Evolutionary conservation across 1,139 yeast genomes (phyloP), one percentile per base, ranked within the genome.

Genomic region (Candida sojae): DNA sequence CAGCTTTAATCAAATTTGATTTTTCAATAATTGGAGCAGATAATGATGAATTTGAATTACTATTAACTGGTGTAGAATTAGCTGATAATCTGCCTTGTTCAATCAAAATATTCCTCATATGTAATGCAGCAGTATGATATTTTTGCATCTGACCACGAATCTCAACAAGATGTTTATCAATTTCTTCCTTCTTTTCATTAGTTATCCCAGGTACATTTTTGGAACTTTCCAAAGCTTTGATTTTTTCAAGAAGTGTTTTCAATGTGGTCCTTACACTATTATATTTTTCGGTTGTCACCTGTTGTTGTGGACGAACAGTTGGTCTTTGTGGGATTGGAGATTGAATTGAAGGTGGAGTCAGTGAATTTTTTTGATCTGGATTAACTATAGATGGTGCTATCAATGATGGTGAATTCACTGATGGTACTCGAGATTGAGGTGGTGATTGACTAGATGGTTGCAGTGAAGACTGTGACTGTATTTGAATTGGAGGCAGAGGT

Each of bases 231-330:
- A 67, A 54, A 29, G 54, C 59, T 44, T 66, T 63, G 25, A 66
- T 60, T 52, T 75, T 79, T 35, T 75, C 68, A 44, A 75, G 77
- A 48, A 79, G 72, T 44, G 75, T 81, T 42, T 62, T 66, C 31
- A 75, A 59, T 34, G 71, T 60, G 7, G 64, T 63, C 44, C 70
- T 68, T n/a, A 74, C 73, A 45, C 68, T 72, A 48, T 73, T 72
- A 58, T 71, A 75, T 40, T 70, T 66, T 50, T 75, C 79, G 11
- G 71, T 61, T 0, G 79, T 71, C 5, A 71, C 73, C 36, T 51
- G 52, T 38, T 48, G 50, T 10, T 46, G 47, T 21, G 45, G 26
- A 6, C 44, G n/a, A 25, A 38, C 7, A 32, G 48, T 49, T 36
- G 43, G 45, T 29, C 44, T 51, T 39, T 49, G 52, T 36, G 49